These are phyloP conservation scores for Sporothrix euskadiensis DNA, from an alignment of 2,329 filamentous ascomycete genomes.

Conservation along the genomic window DNA sequence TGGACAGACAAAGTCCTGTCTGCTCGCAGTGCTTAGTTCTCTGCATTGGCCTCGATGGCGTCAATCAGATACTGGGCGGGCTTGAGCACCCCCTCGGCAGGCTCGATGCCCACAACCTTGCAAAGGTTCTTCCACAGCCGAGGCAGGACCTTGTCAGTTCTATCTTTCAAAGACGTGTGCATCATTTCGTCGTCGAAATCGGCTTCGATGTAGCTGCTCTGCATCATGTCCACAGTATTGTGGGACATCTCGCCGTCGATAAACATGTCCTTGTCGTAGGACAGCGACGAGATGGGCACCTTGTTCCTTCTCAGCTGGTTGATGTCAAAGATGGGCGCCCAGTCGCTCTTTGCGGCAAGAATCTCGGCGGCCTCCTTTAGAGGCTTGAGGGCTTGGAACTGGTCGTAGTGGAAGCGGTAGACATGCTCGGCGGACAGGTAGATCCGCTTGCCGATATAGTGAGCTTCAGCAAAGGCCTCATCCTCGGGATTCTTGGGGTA, in stretches of 20 bases:
- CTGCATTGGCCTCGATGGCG: neutral
- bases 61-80: neutral
- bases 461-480: neutral
- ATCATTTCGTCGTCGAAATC: neutral
- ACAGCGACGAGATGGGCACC: constrained; percentile 29
- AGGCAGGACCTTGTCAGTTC: neutral
- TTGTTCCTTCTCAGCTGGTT: constrained; percentile 26
- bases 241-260: constrained; percentile 26
- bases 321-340: constrained; percentile 28
- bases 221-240: neutral
- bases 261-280: constrained; percentile 31
- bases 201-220: neutral
- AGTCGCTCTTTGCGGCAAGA: constrained; percentile 27
- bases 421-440: constrained; percentile 36
- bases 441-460: constrained; percentile 8
- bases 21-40: neutral
- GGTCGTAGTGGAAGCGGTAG: constrained; percentile 33
- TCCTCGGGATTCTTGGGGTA: neutral
- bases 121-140: neutral
- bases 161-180: constrained; percentile 32
- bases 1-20: neutral
- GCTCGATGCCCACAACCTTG: neutral
- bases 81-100: neutral
- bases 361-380: constrained; percentile 25
- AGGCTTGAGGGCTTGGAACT: constrained; percentile 28